A percentile compares a stretch with the other conserved stretches of the same genome.
phyloP scores from a whole-genome alignment of 2,329 filamentous ascomycete species.

The Triangularia verruculosa region DNA sequence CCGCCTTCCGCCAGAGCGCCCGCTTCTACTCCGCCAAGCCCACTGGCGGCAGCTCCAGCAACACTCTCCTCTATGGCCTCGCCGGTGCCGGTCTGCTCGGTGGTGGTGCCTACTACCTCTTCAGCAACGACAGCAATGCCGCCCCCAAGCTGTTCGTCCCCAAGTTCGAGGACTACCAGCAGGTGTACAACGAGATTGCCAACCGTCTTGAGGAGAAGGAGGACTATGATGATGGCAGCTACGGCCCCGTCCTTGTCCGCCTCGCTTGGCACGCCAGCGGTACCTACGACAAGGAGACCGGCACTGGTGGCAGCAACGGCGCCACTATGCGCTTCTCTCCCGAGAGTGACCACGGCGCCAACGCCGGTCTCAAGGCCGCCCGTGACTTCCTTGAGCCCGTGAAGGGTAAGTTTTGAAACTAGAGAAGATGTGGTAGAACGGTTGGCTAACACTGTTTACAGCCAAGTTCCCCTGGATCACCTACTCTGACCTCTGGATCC shows the following conservation, averaged over 20 bases:
- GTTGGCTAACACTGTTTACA: slow-evolving; percentile 31
- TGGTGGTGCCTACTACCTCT: slow-evolving; percentile 64
- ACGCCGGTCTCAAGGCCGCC: slow-evolving; percentile 81
- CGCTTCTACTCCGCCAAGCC: slow-evolving; percentile 77
- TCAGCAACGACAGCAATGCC: slow-evolving; percentile 54
- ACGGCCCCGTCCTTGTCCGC: slow-evolving; percentile 84
- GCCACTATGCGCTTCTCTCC: slow-evolving; percentile 95
- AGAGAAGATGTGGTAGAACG: not conserved
- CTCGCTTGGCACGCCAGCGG: slow-evolving; percentile 93
- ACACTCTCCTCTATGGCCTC: slow-evolving; percentile 50
- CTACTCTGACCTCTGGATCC: slow-evolving; percentile 96
- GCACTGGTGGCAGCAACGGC: slow-evolving; percentile 90
- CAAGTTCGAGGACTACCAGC: slow-evolving; percentile 85
- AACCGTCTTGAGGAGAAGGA: slow-evolving; percentile 78
- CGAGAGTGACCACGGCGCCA: slow-evolving; percentile 87
- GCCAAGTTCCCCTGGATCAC: slow-evolving; percentile 90
- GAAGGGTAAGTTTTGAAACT: slow-evolving; percentile 58
- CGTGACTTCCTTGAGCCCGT: slow-evolving; percentile 92
- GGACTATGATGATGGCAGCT: slow-evolving; percentile 95
- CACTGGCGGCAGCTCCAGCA: slow-evolving; percentile 45
- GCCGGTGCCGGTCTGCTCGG: slow-evolving; percentile 57
- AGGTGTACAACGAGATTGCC: slow-evolving; percentile 88
- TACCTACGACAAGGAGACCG: slow-evolving; percentile 84
- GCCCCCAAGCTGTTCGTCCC: slow-evolving; percentile 64
- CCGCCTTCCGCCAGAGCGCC: slow-evolving; percentile 69